Conservation (phyloP, 1,284 basidiomycete genomes). For the Cutaneotrichosporon curvatum region DNA sequence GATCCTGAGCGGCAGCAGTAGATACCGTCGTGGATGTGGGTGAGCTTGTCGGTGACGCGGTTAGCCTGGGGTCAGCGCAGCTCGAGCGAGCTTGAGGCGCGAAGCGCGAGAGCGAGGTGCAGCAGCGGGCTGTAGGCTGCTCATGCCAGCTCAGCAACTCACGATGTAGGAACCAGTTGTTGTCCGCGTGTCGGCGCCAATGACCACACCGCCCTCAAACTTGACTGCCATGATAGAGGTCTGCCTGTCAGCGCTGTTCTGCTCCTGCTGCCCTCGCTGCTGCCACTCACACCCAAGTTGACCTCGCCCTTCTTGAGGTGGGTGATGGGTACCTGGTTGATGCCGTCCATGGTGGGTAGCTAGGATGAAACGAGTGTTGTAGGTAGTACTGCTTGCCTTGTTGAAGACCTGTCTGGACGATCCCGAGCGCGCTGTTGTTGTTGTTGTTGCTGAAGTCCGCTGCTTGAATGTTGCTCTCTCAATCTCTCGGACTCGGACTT, state of each 20-base stretch:
- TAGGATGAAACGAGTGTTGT: not conserved
- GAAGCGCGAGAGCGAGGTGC: no score
- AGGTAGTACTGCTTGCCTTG: no score
- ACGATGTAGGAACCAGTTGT: constrained; percentile 96
- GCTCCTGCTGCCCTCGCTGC: not conserved
- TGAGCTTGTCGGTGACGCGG: constrained; percentile 97
- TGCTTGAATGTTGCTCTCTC: no score
- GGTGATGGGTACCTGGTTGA: constrained; percentile 41
- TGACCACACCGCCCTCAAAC: constrained; percentile 88
- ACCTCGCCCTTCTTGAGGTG: constrained; percentile 83
- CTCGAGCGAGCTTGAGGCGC: not conserved
- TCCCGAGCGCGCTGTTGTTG: not conserved
- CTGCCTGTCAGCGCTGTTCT: constrained; percentile 50
- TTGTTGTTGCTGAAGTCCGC: not conserved
- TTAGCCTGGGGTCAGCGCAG: constrained; percentile 56
- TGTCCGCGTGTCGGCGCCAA: constrained; percentile 94
- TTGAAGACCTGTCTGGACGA: not conserved
- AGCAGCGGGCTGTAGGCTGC: no score
- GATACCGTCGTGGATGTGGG: constrained; percentile 92
- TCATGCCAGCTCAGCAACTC: no score
- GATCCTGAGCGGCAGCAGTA: constrained; percentile 99
- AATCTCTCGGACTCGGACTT: no score
- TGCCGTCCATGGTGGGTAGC: constrained; percentile 33
- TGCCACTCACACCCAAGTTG: constrained; percentile 74
- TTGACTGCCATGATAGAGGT: constrained; percentile 99